These are phyloP conservation scores for Paramecium octaurelia DNA, from an alignment of 73 alveolate genomes.

Conservation along the genomic window DNA sequence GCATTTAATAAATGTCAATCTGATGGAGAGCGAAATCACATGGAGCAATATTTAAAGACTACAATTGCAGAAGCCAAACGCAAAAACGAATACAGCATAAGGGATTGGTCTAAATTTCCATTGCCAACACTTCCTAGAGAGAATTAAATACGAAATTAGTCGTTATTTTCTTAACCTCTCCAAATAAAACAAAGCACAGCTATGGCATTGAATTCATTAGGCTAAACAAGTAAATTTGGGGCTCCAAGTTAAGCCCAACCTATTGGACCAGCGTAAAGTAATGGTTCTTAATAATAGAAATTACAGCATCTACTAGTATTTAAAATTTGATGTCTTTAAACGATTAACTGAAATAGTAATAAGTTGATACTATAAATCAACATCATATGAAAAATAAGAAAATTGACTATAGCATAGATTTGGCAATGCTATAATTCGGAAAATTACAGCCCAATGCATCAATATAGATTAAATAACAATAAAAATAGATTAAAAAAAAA, in stretches of 20 bases:
- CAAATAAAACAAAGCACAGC: background rate
- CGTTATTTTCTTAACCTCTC: background rate
- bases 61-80: slow-evolving; percentile 63
- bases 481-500: background rate
- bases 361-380: background rate
- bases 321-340: background rate
- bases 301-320: slow-evolving; percentile 36
- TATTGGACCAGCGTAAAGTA: slow-evolving; percentile 38
- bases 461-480: slow-evolving; percentile 7
- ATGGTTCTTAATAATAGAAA: background rate
- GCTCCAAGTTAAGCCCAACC: slow-evolving; percentile 34
- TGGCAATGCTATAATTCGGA: background rate
- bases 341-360: slow-evolving; percentile 9
- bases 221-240: slow-evolving; percentile 29
- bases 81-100: slow-evolving; percentile 41
- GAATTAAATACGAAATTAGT: slow-evolving; percentile 47
- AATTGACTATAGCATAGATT: slow-evolving; percentile 13
- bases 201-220: background rate
- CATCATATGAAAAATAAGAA: slow-evolving; percentile 10
- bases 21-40: slow-evolving; percentile 61
- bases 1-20: slow-evolving; percentile 72
- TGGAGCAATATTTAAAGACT: slow-evolving; percentile 59
- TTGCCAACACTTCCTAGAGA: slow-evolving; percentile 72
- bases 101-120: slow-evolving; percentile 75
- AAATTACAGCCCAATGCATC: slow-evolving; percentile 24